Evolutionary conservation across 345 rosid genomes (phyloP).

Genomic region (Citrus mangshanensis): DNA sequence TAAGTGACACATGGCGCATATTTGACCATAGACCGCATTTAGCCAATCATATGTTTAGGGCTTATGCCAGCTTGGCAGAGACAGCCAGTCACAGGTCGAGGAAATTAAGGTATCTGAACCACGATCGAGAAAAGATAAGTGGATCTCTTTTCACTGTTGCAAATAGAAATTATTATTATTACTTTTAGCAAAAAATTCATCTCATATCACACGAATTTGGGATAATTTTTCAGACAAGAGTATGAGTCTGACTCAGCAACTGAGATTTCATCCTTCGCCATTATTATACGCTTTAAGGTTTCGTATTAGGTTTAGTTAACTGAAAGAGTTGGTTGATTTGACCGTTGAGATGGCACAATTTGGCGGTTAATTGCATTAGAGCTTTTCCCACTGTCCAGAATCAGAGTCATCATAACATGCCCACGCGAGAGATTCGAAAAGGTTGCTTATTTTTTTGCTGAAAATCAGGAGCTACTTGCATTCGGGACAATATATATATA

Average conservation of each 20-base stretch:
- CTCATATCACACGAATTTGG: conserved; percentile 10
- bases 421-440: neutral
- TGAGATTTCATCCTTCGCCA: conserved; percentile 28
- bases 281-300: conserved; percentile 32
- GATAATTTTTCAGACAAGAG: neutral
- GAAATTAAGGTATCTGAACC: conserved; percentile 72
- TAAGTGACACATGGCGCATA: conserved; percentile 44
- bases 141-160: neutral
- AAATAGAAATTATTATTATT: conserved; percentile 12
- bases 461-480: neutral
- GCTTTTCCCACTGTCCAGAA: neutral
- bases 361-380: neutral
- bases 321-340: conserved; percentile 53
- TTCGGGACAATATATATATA: too few relatives aligned
- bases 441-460: neutral
- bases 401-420: conserved; percentile 1
- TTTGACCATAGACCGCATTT: conserved; percentile 26
- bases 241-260: conserved; percentile 29
- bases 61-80: conserved; percentile 51
- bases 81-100: conserved; percentile 81
- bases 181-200: neutral
- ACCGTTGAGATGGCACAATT: conserved; percentile 11
- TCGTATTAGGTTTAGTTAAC: conserved; percentile 50
- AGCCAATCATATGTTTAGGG: conserved; percentile 56
- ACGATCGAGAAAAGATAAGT: conserved; percentile 8